phyloP scores from a whole-genome alignment of 352 stramenopile species.

The Pythium phragmitis region DNA sequence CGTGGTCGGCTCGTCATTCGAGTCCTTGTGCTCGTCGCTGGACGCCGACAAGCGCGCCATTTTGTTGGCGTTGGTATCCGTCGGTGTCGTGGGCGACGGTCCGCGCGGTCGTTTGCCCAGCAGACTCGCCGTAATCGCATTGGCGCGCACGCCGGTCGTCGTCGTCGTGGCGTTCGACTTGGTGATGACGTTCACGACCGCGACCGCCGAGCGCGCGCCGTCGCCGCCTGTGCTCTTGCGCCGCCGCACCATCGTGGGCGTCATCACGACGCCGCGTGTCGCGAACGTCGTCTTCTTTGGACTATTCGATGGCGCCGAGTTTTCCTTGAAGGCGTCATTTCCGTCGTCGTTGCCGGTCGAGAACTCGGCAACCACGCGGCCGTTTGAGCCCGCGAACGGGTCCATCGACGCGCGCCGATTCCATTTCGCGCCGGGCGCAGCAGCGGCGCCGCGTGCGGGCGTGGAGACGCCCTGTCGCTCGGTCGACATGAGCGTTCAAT shows the following conservation, averaged over 20 bases:
- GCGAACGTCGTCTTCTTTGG: background rate
- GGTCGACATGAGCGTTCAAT: conserved; percentile 10
- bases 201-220: conserved; percentile 2
- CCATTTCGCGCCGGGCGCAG: conserved; percentile 11
- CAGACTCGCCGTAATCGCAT: conserved; percentile 7
- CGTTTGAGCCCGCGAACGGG: conserved; percentile 7
- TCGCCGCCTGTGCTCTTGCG: background rate
- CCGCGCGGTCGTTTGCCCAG: conserved; percentile 21
- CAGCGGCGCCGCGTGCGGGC: background rate
- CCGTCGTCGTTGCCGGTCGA: background rate
- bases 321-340: conserved; percentile 7
- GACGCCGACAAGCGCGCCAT: conserved; percentile 1
- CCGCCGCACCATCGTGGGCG: conserved; percentile 14
- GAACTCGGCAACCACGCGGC: background rate
- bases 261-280: conserved; percentile 7
- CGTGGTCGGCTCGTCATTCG: conserved; percentile 1
- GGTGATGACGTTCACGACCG: conserved; percentile 13
- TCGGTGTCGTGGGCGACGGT: conserved; percentile 15
- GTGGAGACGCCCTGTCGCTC: conserved; percentile 1
- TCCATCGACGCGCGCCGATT: conserved; percentile 9
- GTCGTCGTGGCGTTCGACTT: conserved; percentile 4
- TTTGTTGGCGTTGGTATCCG: conserved; percentile 5
- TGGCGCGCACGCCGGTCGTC: background rate
- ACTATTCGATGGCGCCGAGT: conserved; percentile 1
- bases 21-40: background rate